Percentiles rank a stretch among this genome's conserved stretches.
These are phyloP conservation scores for Larix sibirica DNA, from an alignment of 83 land plant species.

Conservation along the genomic window DNA sequence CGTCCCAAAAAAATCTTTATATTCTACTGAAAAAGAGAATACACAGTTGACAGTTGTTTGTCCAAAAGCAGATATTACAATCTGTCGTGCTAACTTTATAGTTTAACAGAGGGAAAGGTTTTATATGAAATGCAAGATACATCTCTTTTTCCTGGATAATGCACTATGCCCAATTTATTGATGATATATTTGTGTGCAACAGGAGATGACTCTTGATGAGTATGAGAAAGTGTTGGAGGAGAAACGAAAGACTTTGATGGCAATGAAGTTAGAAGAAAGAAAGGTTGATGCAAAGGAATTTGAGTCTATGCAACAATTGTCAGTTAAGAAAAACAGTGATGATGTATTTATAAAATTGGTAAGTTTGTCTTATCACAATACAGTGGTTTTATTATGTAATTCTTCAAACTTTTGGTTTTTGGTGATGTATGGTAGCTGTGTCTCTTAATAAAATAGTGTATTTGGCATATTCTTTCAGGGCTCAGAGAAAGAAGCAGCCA, in stretches of 20 bases:
- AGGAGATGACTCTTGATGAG: slow-evolving; percentile 83
- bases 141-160: no score
- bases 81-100: no score
- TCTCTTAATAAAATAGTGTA: neutral
- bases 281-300: slow-evolving; percentile 63
- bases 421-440: neutral
- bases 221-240: slow-evolving; percentile 74
- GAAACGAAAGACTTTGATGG: slow-evolving; percentile 52
- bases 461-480: slow-evolving; percentile 27
- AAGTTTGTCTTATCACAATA: neutral
- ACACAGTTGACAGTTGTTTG: no score
- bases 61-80: no score
- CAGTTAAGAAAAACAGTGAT: slow-evolving; percentile 51
- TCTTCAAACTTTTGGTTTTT: neutral
- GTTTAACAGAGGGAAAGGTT: no score
- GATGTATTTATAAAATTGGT: slow-evolving; percentile 73
- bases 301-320: slow-evolving; percentile 55
- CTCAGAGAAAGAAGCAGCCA: slow-evolving; percentile 50
- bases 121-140: no score
- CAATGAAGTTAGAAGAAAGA: slow-evolving; percentile 65
- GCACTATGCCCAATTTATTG: no score
- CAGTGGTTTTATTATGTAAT: neutral
- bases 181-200: neutral
- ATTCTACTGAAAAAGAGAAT: no score
- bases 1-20: no score